These are phyloP conservation scores for Wickerhamiella bombiphila DNA, from an alignment of 805 yeast genomes.

Conservation along the genomic window DNA sequence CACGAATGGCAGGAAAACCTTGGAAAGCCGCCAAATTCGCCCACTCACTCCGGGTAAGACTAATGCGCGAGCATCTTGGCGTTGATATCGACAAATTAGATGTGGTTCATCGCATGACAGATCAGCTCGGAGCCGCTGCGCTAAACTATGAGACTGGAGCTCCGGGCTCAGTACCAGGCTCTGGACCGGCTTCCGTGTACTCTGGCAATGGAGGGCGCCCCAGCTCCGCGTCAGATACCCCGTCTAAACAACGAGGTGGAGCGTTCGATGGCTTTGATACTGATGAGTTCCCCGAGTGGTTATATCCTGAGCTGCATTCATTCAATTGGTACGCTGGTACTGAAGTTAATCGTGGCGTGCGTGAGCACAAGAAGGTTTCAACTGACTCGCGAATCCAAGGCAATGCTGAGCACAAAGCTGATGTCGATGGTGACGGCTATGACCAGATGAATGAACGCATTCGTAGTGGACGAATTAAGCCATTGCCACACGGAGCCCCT, in stretches of 20 bases:
- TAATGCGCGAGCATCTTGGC: slow-evolving; percentile 96
- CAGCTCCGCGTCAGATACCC: neutral
- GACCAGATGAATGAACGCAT: slow-evolving; percentile 41
- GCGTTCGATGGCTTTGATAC: neutral
- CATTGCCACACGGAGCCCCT: slow-evolving; percentile 38
- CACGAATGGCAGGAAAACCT: slow-evolving; percentile 67
- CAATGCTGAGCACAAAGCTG: slow-evolving; percentile 47
- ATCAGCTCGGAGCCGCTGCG: slow-evolving; percentile 2
- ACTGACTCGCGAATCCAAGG: slow-evolving; percentile 68
- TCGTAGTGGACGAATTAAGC: slow-evolving; percentile 11
- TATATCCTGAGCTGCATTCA: slow-evolving; percentile 27
- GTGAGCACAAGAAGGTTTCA: slow-evolving; percentile 70
- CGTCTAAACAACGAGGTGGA: neutral
- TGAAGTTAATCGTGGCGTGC: slow-evolving; percentile 65
- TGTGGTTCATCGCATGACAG: slow-evolving; percentile 16
- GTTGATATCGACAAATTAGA: slow-evolving; percentile 36
- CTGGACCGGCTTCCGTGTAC: neutral
- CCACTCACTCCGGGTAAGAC: slow-evolving; percentile 70
- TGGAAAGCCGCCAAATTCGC: slow-evolving; percentile 79
- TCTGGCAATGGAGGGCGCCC: neutral
- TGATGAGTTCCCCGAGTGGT: slow-evolving; percentile 13
- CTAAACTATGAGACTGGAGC: neutral
- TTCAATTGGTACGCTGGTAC: slow-evolving; percentile 79
- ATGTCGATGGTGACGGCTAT: slow-evolving; percentile 61
- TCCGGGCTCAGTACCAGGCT: no score